Evolutionary conservation across 805 yeast genomes (phyloP), one percentile per base, ranked within the genome.

Genomic region (Candida berthetii): DNA sequence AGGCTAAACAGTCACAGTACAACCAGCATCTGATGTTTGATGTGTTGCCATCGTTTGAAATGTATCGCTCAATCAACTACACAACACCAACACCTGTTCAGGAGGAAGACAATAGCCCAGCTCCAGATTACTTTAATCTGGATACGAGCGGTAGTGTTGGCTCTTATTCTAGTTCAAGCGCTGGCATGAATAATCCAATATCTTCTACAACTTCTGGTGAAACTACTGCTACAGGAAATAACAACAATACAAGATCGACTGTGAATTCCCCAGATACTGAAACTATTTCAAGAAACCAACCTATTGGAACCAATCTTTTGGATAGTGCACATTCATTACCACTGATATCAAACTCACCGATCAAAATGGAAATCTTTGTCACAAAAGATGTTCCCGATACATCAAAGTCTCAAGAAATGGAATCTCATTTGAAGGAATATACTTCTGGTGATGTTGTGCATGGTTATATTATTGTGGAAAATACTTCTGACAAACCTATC

Each of bases 31-130:
- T 47, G 7, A 43, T 62, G 11, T 64, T 77, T 39, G 86, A 81
- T 49, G 73, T 81, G 2, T 56, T 82, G 29, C 89, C 87, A 0
- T 78, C 86, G 0, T 82, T 80, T 52, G 84, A 80, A 46, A 76
- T 82, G 80, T 80, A 78, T 51, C 79, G 76, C 49, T 71, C 65
- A 1, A 39, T 67, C 35, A 68, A 65, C 39, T 52, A 61, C 37
- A 73, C 50, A 60, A 71, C 52, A 48, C 72, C 61, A 46, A 68
- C 53, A 41, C 78, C 58, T 61, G 3, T 22, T 22, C 25, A 6
- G 9, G 60, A 54, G 39, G 44, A 46, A 29, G 56, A 50, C 24
- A 64, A 57, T 31, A 49, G n/a, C n/a, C n/a, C 51, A 18, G 69
- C 70, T 2, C 70, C 70, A 8, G 53, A 48, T n/a, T 65, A 66